Evolutionary conservation across 2,329 filamentous ascomycete genomes (phyloP), one percentile per base, ranked within the genome.

Genomic region (Trichophyton simii): DNA sequence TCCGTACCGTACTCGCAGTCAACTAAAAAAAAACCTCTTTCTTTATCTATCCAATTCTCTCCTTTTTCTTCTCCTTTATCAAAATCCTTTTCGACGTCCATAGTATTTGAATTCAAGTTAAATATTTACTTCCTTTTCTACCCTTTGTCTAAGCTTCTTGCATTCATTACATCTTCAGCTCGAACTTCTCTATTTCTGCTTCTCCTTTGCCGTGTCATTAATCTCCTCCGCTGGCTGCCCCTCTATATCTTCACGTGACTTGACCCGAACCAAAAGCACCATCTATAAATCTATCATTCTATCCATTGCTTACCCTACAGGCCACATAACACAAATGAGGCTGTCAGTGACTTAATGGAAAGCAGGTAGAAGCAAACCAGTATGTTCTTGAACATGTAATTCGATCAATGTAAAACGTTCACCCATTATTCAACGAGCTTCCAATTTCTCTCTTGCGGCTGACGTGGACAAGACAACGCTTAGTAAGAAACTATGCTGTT

Each of bases 61-160:
- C 34, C 34, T 38, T 38, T 38, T 8, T 38, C n/a, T 8, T n/a
- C 38, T n/a, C 15, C 18, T 58, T n/a, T 25, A 5, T 18, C 41
- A 58, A 28, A 44, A 18, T 7, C 20, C 41, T 4, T 25, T 58
- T 44, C 36, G n/a, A 15, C 58, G 18, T 59, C 58, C 20, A 59
- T 59, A 59, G 58, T 59, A 36, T 31, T 25, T 18, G 20, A 28
- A 59, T 59, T 59, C 58, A 59, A 38, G 36, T 59, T 50, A 59
- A 52, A 59, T 50, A 50, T 18, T 34, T 59, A 18, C 34, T 44
- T 57, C 18, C 38, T 44, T 58, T 42, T 58, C 18, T 31, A 8
- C 11, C 13, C 15, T 34, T n/a, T 8, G 4, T 20, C 34, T 31
- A 2, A 8, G 8, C 28, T 18, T 28, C 36, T 5, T 57, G 3